phyloP scores from a whole-genome alignment of 306 rosid genomes.

The Cicer pinnatifidum region DNA sequence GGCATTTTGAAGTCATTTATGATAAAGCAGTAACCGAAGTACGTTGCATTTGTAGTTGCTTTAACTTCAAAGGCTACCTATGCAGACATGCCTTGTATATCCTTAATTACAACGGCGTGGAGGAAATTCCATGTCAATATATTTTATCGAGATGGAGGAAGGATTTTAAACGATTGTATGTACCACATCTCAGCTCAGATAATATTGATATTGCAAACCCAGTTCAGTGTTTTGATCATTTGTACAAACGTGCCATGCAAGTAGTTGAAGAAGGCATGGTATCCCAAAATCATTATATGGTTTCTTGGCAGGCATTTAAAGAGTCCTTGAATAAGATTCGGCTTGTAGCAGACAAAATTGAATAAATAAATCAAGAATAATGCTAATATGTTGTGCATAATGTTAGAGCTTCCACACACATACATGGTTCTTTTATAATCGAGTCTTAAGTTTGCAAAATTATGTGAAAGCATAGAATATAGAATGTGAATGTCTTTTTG shows the following conservation, averaged over 20 bases:
- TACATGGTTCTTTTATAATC: neutral
- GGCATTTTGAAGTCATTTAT: constrained; percentile 71
- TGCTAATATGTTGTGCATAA: constrained; percentile 46
- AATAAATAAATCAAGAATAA: constrained; percentile 43
- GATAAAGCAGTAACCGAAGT: constrained; percentile 81
- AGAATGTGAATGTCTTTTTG: neutral
- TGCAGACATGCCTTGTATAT: constrained; percentile 87
- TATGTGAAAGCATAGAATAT: constrained; percentile 14
- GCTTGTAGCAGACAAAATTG: constrained; percentile 71
- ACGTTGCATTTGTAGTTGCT: constrained; percentile 83
- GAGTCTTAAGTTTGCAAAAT: constrained; percentile 7
- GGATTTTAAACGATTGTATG: constrained; percentile 80
- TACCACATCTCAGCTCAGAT: constrained; percentile 66
- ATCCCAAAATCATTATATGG: constrained; percentile 86
- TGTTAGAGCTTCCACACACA: neutral
- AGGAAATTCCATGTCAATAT: constrained; percentile 85
- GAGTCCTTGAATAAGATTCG: constrained; percentile 88
- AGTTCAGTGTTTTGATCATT: constrained; percentile 94
- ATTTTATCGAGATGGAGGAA: constrained; percentile 88
- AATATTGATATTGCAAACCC: constrained; percentile 80
- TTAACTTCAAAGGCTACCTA: constrained; percentile 85
- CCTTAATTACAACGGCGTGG: constrained; percentile 79
- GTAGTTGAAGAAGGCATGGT: constrained; percentile 88
- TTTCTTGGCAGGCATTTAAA: constrained; percentile 86
- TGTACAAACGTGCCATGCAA: constrained; percentile 88